phyloP scores from a whole-genome alignment of 768 basidiomycete species.

The Chalciporus piperatus region DNA sequence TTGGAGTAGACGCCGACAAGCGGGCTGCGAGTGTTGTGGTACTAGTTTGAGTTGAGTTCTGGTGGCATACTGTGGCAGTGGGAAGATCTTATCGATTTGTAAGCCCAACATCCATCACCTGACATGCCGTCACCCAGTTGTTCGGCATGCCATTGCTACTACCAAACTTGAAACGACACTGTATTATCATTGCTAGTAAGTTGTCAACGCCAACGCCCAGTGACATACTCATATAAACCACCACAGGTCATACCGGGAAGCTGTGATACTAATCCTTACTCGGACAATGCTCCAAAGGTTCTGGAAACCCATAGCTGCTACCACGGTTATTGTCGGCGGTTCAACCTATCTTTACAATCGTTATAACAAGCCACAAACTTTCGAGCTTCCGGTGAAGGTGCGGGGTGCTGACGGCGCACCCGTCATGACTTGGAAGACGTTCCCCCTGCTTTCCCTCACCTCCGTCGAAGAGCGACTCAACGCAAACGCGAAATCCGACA shows the following conservation, averaged over 20 bases:
- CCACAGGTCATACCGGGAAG: background rate
- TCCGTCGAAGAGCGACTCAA: conserved; percentile 56
- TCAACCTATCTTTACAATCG: conserved; percentile 61
- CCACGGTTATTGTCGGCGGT: conserved; percentile 50
- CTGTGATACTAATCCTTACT: background rate
- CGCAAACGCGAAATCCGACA: conserved; percentile 48
- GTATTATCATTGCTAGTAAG: too few species aligned
- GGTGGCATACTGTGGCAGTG: conserved; percentile 15
- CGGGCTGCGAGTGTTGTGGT: conserved; percentile 25
- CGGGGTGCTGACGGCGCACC: conserved; percentile 58
- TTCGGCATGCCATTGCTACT: background rate
- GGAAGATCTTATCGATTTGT: conserved; percentile 25
- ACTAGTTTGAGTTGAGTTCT: conserved; percentile 16
- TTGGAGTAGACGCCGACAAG: background rate
- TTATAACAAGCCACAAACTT: conserved; percentile 46
- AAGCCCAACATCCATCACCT: conserved; percentile 13
- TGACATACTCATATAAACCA: background rate
- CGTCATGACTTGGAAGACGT: conserved; percentile 47
- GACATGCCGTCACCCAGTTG: conserved; percentile 6
- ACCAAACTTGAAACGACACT: too few species aligned
- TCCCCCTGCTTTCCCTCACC: conserved; percentile 55
- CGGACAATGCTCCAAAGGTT: conserved; percentile 55
- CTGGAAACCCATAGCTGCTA: conserved; percentile 66
- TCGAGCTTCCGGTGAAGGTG: conserved; percentile 56
- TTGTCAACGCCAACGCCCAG: background rate